Conservation (phyloP, 495 filamentous ascomycete species). For the Penicillium goetzii region DNA sequence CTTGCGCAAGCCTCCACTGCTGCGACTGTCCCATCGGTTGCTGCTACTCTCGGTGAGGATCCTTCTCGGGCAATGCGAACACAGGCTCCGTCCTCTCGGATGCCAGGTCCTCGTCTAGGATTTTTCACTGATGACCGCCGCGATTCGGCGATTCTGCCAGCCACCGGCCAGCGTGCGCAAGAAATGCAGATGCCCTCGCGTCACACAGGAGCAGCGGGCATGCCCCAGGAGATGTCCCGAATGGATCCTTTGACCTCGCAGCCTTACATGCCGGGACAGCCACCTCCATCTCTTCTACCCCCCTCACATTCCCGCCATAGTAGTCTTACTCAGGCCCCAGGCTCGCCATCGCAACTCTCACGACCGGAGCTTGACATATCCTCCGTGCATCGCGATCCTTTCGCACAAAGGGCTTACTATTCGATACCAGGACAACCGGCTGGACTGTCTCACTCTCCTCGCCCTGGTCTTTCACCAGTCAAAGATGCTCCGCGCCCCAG, state of each 20-base stretch:
- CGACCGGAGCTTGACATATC: slow-evolving; percentile 44
- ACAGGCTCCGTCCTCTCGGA: slow-evolving; percentile 34
- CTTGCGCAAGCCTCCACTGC: slow-evolving; percentile 50
- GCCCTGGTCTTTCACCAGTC: slow-evolving; percentile 44
- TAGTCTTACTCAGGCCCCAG: slow-evolving; percentile 44
- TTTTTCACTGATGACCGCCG: slow-evolving; percentile 51
- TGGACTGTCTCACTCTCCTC: slow-evolving; percentile 38
- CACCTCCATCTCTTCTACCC: slow-evolving; percentile 33
- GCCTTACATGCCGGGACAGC: slow-evolving; percentile 39
- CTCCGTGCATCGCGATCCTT: slow-evolving; percentile 44
- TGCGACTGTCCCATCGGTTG: slow-evolving; percentile 31
- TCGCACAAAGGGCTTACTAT: slow-evolving; percentile 41
- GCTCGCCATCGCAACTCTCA: slow-evolving; percentile 41
- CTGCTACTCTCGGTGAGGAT: slow-evolving; percentile 39
- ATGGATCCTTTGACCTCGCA: slow-evolving; percentile 44
- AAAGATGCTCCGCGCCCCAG: slow-evolving; percentile 45
- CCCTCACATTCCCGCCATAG: slow-evolving; percentile 47
- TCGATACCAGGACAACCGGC: slow-evolving; percentile 30
- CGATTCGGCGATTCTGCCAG: slow-evolving; percentile 41
- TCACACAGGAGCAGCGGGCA: slow-evolving; percentile 30
- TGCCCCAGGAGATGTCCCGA: slow-evolving; percentile 40
- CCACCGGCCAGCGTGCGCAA: slow-evolving; percentile 33
- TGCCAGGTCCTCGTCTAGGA: slow-evolving; percentile 47
- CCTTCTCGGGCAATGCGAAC: slow-evolving; percentile 34
- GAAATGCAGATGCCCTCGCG: slow-evolving; percentile 41